Evolutionary conservation across 768 basidiomycete genomes (phyloP), one percentile per base, ranked within the genome.

Genomic region (Boletellus emodensis): DNA sequence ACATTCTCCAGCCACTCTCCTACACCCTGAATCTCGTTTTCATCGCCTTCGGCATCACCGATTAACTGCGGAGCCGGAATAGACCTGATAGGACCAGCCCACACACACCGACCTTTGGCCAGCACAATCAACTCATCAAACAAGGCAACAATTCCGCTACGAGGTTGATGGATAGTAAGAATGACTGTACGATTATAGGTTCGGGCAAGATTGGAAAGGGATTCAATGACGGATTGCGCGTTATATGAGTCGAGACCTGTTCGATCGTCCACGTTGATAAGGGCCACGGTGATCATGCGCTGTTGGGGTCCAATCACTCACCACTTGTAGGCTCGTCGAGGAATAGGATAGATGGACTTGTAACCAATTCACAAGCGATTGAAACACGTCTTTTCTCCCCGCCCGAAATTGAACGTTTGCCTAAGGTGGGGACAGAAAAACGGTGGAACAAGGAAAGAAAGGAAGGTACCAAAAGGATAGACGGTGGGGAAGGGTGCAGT

Each of bases 151-250:
- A 99, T 98, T 69, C 97, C 97, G 66, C 91, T 94, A 44, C 95
- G 85, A 13, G 95, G 96, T 67, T 98, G 96, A 61, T 99, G 96
- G 49, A 99, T 98, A 0, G 95, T 98, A 72, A 98, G 96, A 51
- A 98, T 78, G 44, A 98, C 91, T 0, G 94, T 98, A 32, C 95
- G 85, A 56, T 94, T 92, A 69, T 93, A 98, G 59, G 87, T 82
- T 26, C 82, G 75, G 4, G 94, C 92, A 20, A 98, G 79, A 14
- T 87, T 84, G 2, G 87, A 86, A 20, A 99, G 77, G 33, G 86
- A 84, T 37, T 94, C 93, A 33, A 99, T 76, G 56, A 99, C 95
- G 56, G 96, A 97, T 75, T 80, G 87, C 0, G 96, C 95, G 54
- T 98, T 98, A 72, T 83, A 98, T 0, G 95, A 84, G 61, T 99